phyloP scores from a whole-genome alignment of 2,329 filamentous ascomycete genomes.

The Monosporascus sp. region DNA sequence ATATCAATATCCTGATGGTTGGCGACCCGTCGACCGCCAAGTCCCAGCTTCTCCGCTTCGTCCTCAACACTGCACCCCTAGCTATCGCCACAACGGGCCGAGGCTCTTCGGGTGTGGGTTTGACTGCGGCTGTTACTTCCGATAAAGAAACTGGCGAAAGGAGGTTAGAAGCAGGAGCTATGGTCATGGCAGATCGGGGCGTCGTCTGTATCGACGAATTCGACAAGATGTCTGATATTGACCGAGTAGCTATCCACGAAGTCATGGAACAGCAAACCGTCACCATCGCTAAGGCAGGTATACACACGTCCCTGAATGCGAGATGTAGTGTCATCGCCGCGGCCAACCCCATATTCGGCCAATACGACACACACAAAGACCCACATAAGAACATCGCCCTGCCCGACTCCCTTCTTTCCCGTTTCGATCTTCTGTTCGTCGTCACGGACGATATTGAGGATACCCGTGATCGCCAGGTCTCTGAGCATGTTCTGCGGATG shows the following conservation, averaged over 20 bases:
- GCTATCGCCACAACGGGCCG: slow-evolving; percentile 96
- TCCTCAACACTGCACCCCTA: slow-evolving; percentile 91
- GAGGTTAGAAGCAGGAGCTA: slow-evolving; percentile 91
- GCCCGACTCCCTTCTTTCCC: slow-evolving; percentile 90
- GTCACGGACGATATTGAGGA: slow-evolving; percentile 99
- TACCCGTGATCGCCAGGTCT: slow-evolving; percentile 80
- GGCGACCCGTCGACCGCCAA: slow-evolving; percentile 98
- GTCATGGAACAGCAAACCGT: slow-evolving; percentile 99
- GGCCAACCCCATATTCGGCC: slow-evolving; percentile 95
- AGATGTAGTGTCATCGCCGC: slow-evolving; percentile 95
- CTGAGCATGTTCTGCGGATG: slow-evolving; percentile 96
- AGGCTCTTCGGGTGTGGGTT: slow-evolving; percentile 93
- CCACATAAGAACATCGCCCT: slow-evolving; percentile 98
- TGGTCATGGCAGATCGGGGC: slow-evolving; percentile 95
- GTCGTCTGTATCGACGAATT: slow-evolving; percentile 99
- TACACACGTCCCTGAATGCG: slow-evolving; percentile 94
- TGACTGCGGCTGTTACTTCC: slow-evolving; percentile 91
- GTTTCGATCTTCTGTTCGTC: slow-evolving; percentile 97
- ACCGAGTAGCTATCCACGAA: slow-evolving; percentile 98
- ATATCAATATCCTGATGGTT: slow-evolving; percentile 99
- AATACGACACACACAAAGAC: slow-evolving; percentile 98
- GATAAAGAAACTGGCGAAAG: slow-evolving; percentile 98
- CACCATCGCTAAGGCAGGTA: slow-evolving; percentile 96
- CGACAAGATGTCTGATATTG: slow-evolving; percentile 98
- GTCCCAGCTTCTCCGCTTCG: slow-evolving; percentile 94